phyloP scores from a whole-genome alignment of 768 basidiomycete genomes.

The Lactarius quietus region DNA sequence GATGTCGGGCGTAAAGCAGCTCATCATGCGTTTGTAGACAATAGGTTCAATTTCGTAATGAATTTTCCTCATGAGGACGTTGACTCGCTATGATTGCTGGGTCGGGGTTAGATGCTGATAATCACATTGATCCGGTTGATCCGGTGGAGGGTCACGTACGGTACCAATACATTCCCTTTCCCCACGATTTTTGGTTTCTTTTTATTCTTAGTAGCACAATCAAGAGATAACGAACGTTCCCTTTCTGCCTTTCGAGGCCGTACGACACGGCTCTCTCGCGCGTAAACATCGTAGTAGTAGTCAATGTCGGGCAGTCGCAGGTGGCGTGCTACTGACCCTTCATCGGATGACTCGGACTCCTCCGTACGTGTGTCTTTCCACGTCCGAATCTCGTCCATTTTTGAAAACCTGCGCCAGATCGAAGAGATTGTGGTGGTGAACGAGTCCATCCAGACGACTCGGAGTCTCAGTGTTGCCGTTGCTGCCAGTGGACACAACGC shows the following conservation, averaged over 20 bases:
- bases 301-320: slow-evolving; percentile 1
- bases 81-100: neutral
- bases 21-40: slow-evolving; percentile 66
- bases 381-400: neutral
- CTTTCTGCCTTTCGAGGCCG: neutral
- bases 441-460: too few relatives aligned
- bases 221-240: neutral
- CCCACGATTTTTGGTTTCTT: neutral
- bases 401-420: slow-evolving; percentile 5
- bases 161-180: neutral
- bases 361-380: slow-evolving; percentile 2
- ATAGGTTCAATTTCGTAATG: neutral
- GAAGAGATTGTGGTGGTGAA: neutral
- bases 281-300: neutral
- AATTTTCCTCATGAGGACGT: neutral
- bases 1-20: slow-evolving; percentile 89
- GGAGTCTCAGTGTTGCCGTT: too few relatives aligned
- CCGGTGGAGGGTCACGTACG: too few relatives aligned
- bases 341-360: neutral
- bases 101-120: neutral
- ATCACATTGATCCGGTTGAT: neutral
- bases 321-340: neutral
- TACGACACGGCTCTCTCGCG: neutral
- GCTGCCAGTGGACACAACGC: neutral
- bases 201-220: neutral